phyloP scores from a whole-genome alignment of 2,329 filamentous ascomycete genomes.

The Colletotrichum horii region DNA sequence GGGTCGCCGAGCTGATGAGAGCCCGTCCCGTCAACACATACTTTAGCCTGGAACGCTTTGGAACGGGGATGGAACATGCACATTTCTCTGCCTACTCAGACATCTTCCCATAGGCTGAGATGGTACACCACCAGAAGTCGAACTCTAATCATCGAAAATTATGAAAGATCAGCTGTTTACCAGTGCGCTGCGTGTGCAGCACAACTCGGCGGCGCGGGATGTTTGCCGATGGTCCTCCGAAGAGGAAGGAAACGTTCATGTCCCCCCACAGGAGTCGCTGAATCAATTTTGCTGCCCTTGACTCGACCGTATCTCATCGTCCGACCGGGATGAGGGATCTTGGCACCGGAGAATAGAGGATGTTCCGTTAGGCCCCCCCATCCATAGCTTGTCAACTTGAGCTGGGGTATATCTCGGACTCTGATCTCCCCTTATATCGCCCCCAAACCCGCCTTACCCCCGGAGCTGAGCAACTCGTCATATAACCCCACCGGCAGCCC shows the following conservation, averaged over 20 bases:
- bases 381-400: background rate
- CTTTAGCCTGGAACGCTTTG: conserved; percentile 21
- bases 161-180: background rate
- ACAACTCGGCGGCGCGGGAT: background rate
- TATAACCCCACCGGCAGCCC: background rate
- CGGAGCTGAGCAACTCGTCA: background rate
- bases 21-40: background rate
- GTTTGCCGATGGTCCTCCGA: background rate
- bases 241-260: background rate
- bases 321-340: background rate
- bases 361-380: background rate
- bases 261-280: background rate
- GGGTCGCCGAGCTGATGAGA: background rate
- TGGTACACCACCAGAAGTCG: background rate
- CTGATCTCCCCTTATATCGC: background rate
- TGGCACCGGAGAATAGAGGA: background rate
- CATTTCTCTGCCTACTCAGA: background rate
- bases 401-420: background rate
- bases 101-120: background rate
- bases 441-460: background rate
- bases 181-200: background rate
- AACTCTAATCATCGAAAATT: background rate
- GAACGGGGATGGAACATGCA: conserved; percentile 30
- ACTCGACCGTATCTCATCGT: background rate
- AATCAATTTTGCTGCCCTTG: background rate